Base-by-base conservation (phyloP, 2,329 filamentous ascomycete species). In the Torrubiella hemipterigena region DNA sequence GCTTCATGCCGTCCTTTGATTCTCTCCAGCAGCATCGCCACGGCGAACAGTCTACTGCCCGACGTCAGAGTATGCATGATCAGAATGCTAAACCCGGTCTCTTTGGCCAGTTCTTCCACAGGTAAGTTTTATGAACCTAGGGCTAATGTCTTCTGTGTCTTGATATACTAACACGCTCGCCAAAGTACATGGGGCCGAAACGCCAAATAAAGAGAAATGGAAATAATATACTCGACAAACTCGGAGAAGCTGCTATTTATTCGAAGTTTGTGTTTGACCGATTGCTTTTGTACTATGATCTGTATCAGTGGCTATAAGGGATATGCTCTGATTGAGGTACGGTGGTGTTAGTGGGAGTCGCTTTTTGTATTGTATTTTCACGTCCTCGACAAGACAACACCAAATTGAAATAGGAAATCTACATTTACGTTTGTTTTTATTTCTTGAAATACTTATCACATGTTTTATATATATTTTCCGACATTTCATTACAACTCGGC, bases 31-130 rank as follows among this genome's bases (percentile, higher is more conserved):
- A 67, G 34, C 73, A 71, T 51, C 62, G 67, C 30, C 47, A 61
- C 32, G 49, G 51, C 14, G 53, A 52, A 28, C 56, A 63, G 35
- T 59, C 63, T 16, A 42, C 35, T 3, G 61, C 63, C n/a, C 63
- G 69, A 11, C 66, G 70, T 6, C 61, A 67, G 44, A 72, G 67
- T 44, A 54, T 74, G 42, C 58, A 57, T 18, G 70, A 75, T 35
- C 69, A 74, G 46, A 59, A 60, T 36, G 57, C 56, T 11, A 50
- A 57, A 30, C 46, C 59, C 2, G 69, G 69, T 24, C 51, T 73
- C 38, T 53, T 74, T 31, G 65, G 65, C 32, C 56, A 62, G 38
- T 61, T 73, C 55, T 75, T 72, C 65, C 60, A 71, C 42, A 71
- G 63, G 69, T 74, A 50, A 32, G 65, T 45, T 11, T 16, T 11